Evolutionary conservation across 257 asterid genomes (phyloP).

Genomic region (Solanum pimpinellifolium): DNA sequence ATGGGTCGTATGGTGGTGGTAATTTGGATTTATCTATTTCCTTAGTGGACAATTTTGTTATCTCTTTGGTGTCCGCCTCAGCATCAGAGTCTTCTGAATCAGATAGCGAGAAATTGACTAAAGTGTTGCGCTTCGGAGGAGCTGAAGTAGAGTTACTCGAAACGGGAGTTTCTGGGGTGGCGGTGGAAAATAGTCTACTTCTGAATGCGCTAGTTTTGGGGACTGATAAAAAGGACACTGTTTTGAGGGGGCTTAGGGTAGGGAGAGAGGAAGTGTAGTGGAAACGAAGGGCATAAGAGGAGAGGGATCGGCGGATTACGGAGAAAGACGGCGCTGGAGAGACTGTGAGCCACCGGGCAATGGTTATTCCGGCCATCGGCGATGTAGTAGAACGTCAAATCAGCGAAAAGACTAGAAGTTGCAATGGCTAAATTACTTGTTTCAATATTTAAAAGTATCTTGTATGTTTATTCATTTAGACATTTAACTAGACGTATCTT

Average conservation of each 20-base stretch:
- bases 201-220: not conserved
- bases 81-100: constrained; percentile 42
- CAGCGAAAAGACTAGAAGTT: not conserved
- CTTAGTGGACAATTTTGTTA: not conserved
- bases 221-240: not conserved
- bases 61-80: constrained; percentile 18
- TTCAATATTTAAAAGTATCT: no score
- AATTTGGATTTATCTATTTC: constrained; percentile 27
- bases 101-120: constrained; percentile 75
- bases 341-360: not conserved
- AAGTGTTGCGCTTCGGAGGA: constrained; percentile 44
- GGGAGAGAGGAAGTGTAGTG: not conserved
- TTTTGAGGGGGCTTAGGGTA: not conserved
- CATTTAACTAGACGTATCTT: no score
- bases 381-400: not conserved
- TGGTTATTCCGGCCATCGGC: constrained; percentile 5
- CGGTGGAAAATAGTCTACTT: constrained; percentile 16
- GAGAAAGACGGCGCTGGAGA: not conserved
- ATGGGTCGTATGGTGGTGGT: constrained; percentile 84
- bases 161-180: not conserved
- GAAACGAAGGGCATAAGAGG: not conserved
- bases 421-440: not conserved
- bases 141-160: not conserved
- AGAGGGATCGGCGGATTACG: not conserved
- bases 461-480: no score